Conservation (phyloP, 805 yeast genomes). For the Candida pseudoglaebosa region DNA sequence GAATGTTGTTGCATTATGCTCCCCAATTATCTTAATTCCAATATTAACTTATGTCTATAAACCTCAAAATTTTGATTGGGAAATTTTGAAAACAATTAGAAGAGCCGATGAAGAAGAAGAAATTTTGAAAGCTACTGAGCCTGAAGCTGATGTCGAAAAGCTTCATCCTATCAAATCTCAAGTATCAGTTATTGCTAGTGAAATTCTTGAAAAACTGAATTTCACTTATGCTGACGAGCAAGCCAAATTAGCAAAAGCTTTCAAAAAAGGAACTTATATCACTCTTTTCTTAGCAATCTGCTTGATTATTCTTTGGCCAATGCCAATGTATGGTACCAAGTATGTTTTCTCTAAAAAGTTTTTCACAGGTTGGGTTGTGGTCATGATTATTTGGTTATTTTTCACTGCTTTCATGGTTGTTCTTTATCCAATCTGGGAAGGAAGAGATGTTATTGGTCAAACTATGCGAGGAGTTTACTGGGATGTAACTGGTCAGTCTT, state of each 20-base stretch:
- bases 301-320: constrained; percentile 78
- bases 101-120: constrained; percentile 74
- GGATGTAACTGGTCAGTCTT: constrained; percentile 75
- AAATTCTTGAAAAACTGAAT: constrained; percentile 24
- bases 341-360: constrained; percentile 72
- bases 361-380: constrained; percentile 88
- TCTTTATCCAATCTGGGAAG: constrained; percentile 70
- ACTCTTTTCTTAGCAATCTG: constrained; percentile 61
- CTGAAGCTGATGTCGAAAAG: constrained; percentile 19
- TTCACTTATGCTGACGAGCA: constrained; percentile 44
- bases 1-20: constrained; percentile 73
- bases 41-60: constrained; percentile 59
- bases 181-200: constrained; percentile 35
- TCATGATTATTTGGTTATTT: constrained; percentile 79
- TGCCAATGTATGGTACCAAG: constrained; percentile 86
- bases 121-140: constrained; percentile 38
- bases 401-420: constrained; percentile 59
- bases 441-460: constrained; percentile 60
- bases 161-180: constrained; percentile 35
- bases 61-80: constrained; percentile 75
- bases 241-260: constrained; percentile 48
- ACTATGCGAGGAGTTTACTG: constrained; percentile 77
- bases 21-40: constrained; percentile 68
- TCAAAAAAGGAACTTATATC: constrained; percentile 57
- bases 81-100: constrained; percentile 51